phyloP scores from a whole-genome alignment of 2,329 filamentous ascomycete species.

The Aspergillus versicolor region DNA sequence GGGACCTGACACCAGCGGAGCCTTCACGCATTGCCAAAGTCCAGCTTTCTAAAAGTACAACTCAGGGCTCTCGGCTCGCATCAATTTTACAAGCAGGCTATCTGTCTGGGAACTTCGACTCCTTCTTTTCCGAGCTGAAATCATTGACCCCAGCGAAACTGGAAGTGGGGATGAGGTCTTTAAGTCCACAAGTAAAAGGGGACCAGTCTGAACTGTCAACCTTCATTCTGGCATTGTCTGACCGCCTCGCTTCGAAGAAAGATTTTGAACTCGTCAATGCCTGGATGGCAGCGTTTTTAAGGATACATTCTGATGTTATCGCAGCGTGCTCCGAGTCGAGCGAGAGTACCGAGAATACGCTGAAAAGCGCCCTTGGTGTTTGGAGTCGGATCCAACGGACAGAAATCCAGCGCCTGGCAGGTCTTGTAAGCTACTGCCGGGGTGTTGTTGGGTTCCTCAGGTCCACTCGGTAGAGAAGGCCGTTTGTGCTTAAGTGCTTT shows the following conservation, averaged over 20 bases:
- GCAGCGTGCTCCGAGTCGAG: constrained; percentile 45
- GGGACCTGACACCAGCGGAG: constrained; percentile 45
- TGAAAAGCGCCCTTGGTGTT: constrained; percentile 61
- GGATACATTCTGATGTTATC: constrained; percentile 68
- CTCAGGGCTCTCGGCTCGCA: constrained; percentile 44
- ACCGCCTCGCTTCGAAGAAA: constrained; percentile 63
- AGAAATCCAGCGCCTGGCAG: constrained; percentile 70
- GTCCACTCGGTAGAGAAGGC: constrained; percentile 44
- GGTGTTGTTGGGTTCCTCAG: constrained; percentile 83
- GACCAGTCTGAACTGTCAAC: constrained; percentile 67
- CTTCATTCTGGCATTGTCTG: constrained; percentile 80
- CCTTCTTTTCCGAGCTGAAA: constrained; percentile 77
- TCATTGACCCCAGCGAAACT: constrained; percentile 78
- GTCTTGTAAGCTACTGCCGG: constrained; percentile 80
- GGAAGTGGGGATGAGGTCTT: constrained; percentile 85
- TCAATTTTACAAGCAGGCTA: constrained; percentile 48
- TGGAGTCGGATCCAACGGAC: constrained; percentile 73
- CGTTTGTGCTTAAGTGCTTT: background rate
- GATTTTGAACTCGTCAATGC: constrained; percentile 95
- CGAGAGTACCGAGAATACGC: constrained; percentile 41
- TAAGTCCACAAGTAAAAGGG: constrained; percentile 51
- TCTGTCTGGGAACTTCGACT: constrained; percentile 59
- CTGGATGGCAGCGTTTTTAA: constrained; percentile 95
- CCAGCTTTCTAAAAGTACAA: constrained; percentile 46
- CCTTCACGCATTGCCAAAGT: constrained; percentile 69